Conservation (phyloP, 2,329 filamentous ascomycete species). For the Fusarium sp. region DNA sequence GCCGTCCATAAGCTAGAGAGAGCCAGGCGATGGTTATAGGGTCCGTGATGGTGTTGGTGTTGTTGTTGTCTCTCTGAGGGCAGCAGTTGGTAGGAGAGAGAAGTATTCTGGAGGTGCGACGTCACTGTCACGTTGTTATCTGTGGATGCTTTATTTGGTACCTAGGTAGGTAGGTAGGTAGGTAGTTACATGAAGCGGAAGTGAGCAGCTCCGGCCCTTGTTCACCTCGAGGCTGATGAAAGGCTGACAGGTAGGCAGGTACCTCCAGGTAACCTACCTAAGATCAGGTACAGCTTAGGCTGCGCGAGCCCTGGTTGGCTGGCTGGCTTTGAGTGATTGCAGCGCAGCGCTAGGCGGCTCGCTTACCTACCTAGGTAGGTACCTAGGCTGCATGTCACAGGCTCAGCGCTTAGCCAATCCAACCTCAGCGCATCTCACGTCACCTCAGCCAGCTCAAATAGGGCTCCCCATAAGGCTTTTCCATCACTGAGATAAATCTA, state of each 20-base stretch:
- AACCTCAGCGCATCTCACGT: constrained; percentile 1
- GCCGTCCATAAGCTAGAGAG: constrained; percentile 28
- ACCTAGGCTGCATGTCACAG: constrained; percentile 15
- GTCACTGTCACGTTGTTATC: neutral
- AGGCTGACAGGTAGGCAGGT: constrained; percentile 11
- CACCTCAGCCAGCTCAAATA: constrained; percentile 4
- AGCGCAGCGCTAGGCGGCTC: constrained; percentile 26
- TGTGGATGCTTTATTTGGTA: no score
- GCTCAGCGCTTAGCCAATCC: constrained; percentile 16
- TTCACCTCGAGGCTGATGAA: neutral
- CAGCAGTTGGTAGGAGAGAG: no score
- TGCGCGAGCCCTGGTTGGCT: constrained; percentile 13
- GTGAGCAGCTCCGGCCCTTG: constrained; percentile 7
- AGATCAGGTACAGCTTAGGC: constrained; percentile 20
- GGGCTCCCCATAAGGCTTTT: constrained; percentile 11
- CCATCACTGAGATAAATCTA: neutral
- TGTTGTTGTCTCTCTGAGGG: neutral
- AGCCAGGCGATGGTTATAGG: constrained; percentile 28
- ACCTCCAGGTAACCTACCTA: neutral
- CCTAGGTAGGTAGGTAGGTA: neutral
- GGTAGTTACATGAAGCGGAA: constrained; percentile 7
- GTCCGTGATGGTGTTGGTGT: constrained; percentile 14
- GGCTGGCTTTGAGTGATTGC: constrained; percentile 24
- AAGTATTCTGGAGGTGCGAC: no score
- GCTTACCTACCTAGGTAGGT: no score